These are phyloP conservation scores for Peronospora belbahrii DNA, from an alignment of 352 stramenopile genomes.

Conservation along the genomic window DNA sequence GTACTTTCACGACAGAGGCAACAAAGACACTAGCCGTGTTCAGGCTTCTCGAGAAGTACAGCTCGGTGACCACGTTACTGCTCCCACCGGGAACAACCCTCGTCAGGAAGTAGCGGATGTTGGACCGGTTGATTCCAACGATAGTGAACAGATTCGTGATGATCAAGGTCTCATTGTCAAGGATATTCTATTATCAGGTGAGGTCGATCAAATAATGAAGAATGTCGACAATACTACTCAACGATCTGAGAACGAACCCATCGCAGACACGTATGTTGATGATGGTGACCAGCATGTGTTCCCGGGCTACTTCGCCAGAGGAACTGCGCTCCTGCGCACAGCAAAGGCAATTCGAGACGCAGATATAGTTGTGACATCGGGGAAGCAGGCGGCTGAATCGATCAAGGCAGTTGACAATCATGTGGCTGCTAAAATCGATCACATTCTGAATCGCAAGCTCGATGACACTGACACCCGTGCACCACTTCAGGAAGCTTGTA, in stretches of 20 bases:
- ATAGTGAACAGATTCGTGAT: no score
- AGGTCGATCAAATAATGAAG: slow-evolving; percentile 36
- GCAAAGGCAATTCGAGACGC: slow-evolving; percentile 41
- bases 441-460: neutral
- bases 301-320: slow-evolving; percentile 36
- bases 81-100: slow-evolving; percentile 39
- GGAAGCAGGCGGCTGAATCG: slow-evolving; percentile 9
- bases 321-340: slow-evolving; percentile 49
- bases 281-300: slow-evolving; percentile 49
- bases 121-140: slow-evolving; percentile 41
- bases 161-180: no score
- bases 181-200: slow-evolving; percentile 8
- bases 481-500: neutral
- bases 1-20: no score
- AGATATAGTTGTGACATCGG: slow-evolving; percentile 34
- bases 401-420: neutral
- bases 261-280: slow-evolving; percentile 42
- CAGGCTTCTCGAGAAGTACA: slow-evolving; percentile 48
- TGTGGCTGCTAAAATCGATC: neutral
- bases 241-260: slow-evolving; percentile 43
- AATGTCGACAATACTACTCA: slow-evolving; percentile 39
- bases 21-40: slow-evolving; percentile 41
- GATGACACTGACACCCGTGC: neutral
- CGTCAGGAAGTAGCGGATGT: slow-evolving; percentile 33
- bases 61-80: slow-evolving; percentile 27